Base-by-base conservation (phyloP, 192 early-diverging fungal species). In the Backusella parvicylindrica region DNA sequence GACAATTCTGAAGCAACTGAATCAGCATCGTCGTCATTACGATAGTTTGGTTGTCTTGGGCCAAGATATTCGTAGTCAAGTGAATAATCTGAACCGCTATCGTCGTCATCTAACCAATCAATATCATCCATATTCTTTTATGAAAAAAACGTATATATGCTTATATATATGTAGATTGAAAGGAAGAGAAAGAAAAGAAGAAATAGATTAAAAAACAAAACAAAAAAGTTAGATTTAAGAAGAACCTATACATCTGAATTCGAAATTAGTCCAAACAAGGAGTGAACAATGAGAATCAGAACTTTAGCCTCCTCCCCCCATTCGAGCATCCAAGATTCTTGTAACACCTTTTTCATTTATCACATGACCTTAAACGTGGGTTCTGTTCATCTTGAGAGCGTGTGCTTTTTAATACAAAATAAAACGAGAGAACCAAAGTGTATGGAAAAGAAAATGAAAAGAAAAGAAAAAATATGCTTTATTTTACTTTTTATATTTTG, bases 21-120 rank as follows among this genome's bases (percentile, higher is more conserved):
- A 71, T 81, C 75, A 26, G 68, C 35, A 63, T 80, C 78, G 43
- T 74, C 35, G 56, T 72, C 67, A 65, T 69, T 37, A 16, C 75
- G 70, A 40, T 81, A 81, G 35, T 74, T 73, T 13, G 75, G 71
- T 23, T 81, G 67, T 5, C 79, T 71, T 21, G 75, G 75, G 1
- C 79, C 79, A 70, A 81, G 31, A 63, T 74, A 81, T 64, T 81
- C 79, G 33, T 81, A 81, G 33, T 81, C 79, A 6, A 81, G 50
- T 4, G 75, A 76, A 64, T 70, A 81, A 47, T 76, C 71, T 7
- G 79, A 81, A 18, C 70, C 71, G 11, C 70, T 50, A 30, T 77
- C 75, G 23, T 70, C 37, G 28, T 70, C 41, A 31, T 47, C 38
- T 56, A 33, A 50, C 47, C 70, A 33, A 33, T 50, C 70, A 71